Base-by-base conservation (phyloP, 2,329 filamentous ascomycete genomes). In the Westerdykella ornata region DNA sequence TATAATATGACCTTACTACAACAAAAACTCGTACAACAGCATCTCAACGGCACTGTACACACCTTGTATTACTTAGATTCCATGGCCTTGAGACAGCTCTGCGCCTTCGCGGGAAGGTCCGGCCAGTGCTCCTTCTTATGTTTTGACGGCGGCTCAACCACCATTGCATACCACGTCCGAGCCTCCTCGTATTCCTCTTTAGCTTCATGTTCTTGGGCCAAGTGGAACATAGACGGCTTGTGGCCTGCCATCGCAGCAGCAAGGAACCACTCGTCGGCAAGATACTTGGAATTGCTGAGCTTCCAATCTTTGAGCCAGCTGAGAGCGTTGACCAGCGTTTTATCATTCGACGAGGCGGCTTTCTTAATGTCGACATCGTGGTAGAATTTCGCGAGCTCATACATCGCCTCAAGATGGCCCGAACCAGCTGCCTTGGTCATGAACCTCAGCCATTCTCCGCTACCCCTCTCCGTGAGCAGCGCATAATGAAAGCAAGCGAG, bases 401-500 rank as follows among this genome's bases (percentile, higher is more conserved):
- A 57, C 19, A 60, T 62, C 7, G 70, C 68, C 39, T 62, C 59
- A 5, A 52, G 42, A 37, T 70, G 62, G 1, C 66, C 63, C 5
- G 63, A 64, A 9, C 65, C 62, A 3, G 70, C 71, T 2, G 70
- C 69, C 57, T 72, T 72, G 26, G 58, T 71, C 39, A 66, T 66
- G 46, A 67, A 65, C 42, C 63, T 63, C 7, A 72, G 52, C 70
- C 71, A 73, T 2, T 59, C 51, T 22, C 51, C 50, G 13, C 57
- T 65, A 18, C 49, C 44, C 19, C 47, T 45, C 2, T 57, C 49
- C 29, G 52, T 46, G 4, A 60, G 53, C 4, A 49, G 44, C 1
- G 67, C 58, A 7, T 66, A 61, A 35, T 63, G 55, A 41, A 62
- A 68, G 47, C 63, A 69, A 1, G 67, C 62, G n/a, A 63, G 51